Conservation (phyloP, 805 yeast species). For the Blastobotrys attinorum region DNA sequence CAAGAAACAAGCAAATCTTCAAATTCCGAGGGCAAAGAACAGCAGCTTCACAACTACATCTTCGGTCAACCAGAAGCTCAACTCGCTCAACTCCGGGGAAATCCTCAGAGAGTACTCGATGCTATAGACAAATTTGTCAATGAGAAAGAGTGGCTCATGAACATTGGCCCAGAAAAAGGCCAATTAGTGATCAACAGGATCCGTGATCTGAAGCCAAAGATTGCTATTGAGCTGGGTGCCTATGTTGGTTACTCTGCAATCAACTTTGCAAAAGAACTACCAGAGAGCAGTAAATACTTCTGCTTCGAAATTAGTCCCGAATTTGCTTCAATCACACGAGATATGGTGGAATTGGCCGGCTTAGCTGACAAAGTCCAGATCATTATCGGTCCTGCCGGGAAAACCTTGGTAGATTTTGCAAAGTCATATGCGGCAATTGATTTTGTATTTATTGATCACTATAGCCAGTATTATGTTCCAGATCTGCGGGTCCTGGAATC, state of each 20-base stretch:
- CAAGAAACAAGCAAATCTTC: too few relatives aligned
- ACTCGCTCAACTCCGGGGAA: constrained; percentile 5
- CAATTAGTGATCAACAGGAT: background rate
- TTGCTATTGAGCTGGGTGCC: constrained; percentile 2
- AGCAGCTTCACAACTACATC: background rate
- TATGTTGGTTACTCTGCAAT: constrained; percentile 12
- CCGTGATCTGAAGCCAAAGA: constrained; percentile 1
- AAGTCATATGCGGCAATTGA: constrained; percentile 2
- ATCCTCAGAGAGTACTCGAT: constrained; percentile 2
- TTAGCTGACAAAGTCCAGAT: constrained; percentile 12
- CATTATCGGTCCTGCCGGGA: constrained; percentile 13
- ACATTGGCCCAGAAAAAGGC: constrained; percentile 6
- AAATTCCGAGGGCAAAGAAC: too few relatives aligned
- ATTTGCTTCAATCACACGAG: constrained; percentile 13
- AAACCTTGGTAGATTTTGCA: constrained; percentile 4
- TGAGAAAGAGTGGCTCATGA: constrained; percentile 8
- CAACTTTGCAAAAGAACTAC: constrained; percentile 10
- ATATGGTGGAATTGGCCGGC: constrained; percentile 13
- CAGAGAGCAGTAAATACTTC: constrained; percentile 7
- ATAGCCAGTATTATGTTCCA: constrained; percentile 9
- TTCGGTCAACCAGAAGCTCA: background rate
- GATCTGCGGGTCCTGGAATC: constrained; percentile 10
- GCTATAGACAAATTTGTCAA: constrained; percentile 4
- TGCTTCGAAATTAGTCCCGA: constrained; percentile 11
- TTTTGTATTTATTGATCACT: constrained; percentile 10